Percentiles rank a stretch among this genome's conserved stretches.
These are phyloP conservation scores for Salvia rosmarinus DNA, from an alignment of 257 asterid genomes.

Conservation along the genomic window DNA sequence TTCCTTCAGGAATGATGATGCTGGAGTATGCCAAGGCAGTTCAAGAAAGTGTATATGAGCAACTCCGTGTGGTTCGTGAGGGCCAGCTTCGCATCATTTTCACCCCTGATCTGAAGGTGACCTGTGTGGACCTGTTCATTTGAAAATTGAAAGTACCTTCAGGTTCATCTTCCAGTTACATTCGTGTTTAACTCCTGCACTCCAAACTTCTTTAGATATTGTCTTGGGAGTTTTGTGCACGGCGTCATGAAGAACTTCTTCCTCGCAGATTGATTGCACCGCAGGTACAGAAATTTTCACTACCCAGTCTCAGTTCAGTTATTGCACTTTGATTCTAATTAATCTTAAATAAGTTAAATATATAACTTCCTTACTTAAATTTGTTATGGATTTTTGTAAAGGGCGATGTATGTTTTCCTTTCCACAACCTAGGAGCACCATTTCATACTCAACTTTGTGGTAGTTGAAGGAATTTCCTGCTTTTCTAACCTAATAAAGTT, in stretches of 20 bases:
- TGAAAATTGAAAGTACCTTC: conserved; percentile 18
- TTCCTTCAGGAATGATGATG: conserved; percentile 91
- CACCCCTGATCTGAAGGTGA: conserved; percentile 91
- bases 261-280: conserved; percentile 93
- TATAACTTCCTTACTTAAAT: background rate
- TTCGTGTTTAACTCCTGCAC: conserved; percentile 30
- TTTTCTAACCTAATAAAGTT: conserved; percentile 9
- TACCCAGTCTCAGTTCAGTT: background rate
- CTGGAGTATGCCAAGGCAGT: conserved; percentile 93
- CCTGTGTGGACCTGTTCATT: background rate
- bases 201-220: conserved; percentile 53
- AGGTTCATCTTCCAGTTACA: conserved; percentile 22
- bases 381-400: background rate
- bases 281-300: conserved; percentile 55
- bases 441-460: background rate
- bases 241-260: conserved; percentile 96
- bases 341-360: background rate
- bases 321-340: conserved; percentile 1
- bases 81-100: conserved; percentile 94
- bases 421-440: background rate
- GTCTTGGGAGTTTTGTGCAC: conserved; percentile 97
- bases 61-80: conserved; percentile 95
- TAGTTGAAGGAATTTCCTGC: conserved; percentile 2
- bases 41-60: conserved; percentile 94
- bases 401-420: background rate